Conservation (phyloP, 2,329 filamentous ascomycete species). For the Rhinocladiella mackenziei region DNA sequence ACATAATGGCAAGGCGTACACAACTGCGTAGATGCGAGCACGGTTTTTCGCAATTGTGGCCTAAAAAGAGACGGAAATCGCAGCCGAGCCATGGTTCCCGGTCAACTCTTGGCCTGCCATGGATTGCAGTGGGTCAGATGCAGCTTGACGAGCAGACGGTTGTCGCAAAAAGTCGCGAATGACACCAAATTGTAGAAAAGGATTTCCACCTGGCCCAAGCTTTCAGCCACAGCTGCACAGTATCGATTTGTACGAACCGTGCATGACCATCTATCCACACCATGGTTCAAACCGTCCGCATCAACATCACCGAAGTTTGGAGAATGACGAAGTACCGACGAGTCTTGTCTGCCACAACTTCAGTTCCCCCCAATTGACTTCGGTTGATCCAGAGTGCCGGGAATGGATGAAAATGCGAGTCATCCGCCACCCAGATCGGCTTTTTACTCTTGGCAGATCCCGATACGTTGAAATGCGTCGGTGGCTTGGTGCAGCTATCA, state of each 20-base stretch:
- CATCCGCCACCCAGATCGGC: conserved; percentile 8
- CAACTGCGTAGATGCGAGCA: conserved; percentile 18
- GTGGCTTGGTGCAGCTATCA: conserved; percentile 10
- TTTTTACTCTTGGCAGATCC: conserved; percentile 10
- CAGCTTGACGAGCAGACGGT: neutral
- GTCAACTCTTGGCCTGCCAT: conserved; percentile 14
- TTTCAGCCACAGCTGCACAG: no score
- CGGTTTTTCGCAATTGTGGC: conserved; percentile 17
- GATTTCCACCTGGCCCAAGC: no score
- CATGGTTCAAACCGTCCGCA: no score
- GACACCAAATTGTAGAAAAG: no score
- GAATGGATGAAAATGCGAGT: conserved; percentile 1
- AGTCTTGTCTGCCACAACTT: neutral
- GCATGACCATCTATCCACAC: no score
- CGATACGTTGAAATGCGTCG: conserved; percentile 6
- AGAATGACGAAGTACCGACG: neutral
- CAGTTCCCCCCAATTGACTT: neutral
- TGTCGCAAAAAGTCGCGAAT: no score
- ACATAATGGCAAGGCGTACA: neutral
- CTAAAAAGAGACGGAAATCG: conserved; percentile 16
- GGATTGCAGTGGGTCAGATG: conserved; percentile 5
- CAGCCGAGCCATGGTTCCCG: conserved; percentile 13
- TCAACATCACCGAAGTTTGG: no score
- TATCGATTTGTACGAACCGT: no score
- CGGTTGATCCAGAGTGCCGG: conserved; percentile 1